Base-by-base conservation (phyloP, 163 green algal genomes). In the Scenedesmus sp. region DNA sequence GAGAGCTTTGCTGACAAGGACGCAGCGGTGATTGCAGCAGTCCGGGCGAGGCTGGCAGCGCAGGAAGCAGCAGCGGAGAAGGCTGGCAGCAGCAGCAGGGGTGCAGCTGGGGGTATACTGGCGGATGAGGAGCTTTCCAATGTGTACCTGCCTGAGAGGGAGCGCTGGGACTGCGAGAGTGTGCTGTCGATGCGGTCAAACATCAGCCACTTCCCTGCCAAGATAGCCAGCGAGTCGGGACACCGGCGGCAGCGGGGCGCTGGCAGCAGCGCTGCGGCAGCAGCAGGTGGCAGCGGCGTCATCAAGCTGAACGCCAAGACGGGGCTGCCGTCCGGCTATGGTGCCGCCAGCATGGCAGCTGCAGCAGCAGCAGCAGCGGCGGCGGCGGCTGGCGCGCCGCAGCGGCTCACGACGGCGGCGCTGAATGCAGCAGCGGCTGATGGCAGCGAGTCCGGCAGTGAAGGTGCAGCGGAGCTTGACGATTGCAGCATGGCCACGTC, bases 151-250 rank as follows among this genome's bases (percentile, higher is more conserved):
- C 49, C 37, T 24, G 51, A 37, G 10, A 40, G 90, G 9, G 94
- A 97, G 87, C 89, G 86, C 13, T 98, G 97, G 96, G 97, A 99
- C 93, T 98, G 97, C 88, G 97, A 99, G 92, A 97, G 92, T 30
- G 93, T 98, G 35, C 93, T 98, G 59, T 97, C 95, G 9, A 85
- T 97, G 82, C 92, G 94, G 5, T 95, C 93, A 40, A 94, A 82
- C 73, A 30, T 89, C 44, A 89, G 81, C 56, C 86, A 92, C 73
- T 42, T 90, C 2, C 92, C 92, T 22, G 84, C 56, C 33, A 78
- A 43, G 22, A 93, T 94, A 26, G 53, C 49, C 5, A 85, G 80
- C 33, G 92, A 89, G 70, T 42, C 72, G 12, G 9, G 26, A 53
- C 72, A 72, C 44, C 42, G 26, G 70, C 43, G 87, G 83, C 82